phyloP scores from a whole-genome alignment of 495 filamentous ascomycete species.

The Xylaria telfairii region DNA sequence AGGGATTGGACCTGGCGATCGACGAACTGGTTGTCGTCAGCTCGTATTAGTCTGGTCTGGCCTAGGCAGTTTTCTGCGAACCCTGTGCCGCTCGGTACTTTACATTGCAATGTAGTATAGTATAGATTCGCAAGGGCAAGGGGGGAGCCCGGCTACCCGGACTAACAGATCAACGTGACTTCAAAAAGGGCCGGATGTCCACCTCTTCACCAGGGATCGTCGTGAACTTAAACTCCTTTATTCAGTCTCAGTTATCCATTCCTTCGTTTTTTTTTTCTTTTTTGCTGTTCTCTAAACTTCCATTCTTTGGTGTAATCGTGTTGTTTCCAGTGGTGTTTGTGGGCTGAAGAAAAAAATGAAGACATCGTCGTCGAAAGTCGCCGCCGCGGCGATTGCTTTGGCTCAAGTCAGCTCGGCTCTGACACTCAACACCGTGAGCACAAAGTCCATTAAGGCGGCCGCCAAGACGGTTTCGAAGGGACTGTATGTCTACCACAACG shows the following conservation, averaged over 20 bases:
- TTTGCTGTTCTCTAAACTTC: not conserved
- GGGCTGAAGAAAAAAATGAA: slow-evolving; percentile 26
- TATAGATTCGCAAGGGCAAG: slow-evolving; percentile 3
- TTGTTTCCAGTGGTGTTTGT: not conserved
- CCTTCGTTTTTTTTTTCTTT: not conserved
- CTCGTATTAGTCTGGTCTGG: slow-evolving; percentile 30
- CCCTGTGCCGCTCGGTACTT: slow-evolving; percentile 1
- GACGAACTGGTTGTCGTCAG: slow-evolving; percentile 28
- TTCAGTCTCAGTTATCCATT: slow-evolving; percentile 1
- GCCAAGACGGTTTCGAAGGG: slow-evolving; percentile 53
- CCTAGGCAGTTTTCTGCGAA: slow-evolving; percentile 23
- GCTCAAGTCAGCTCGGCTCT: slow-evolving; percentile 26
- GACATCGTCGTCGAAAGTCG: slow-evolving; percentile 28
- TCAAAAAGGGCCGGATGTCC: slow-evolving; percentile 19
- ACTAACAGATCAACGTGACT: not conserved
- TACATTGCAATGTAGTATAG: too few relatives aligned
- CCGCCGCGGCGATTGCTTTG: slow-evolving; percentile 21
- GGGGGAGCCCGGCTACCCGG: not conserved
- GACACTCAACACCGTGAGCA: slow-evolving; percentile 29
- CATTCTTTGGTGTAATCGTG: slow-evolving; percentile 8
- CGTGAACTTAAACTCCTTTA: not conserved
- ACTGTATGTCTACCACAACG: slow-evolving; percentile 69
- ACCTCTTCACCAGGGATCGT: not conserved
- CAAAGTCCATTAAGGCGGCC: slow-evolving; percentile 46
- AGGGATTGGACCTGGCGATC: slow-evolving; percentile 29